Evolutionary conservation across 2,329 filamentous ascomycete species (phyloP).

Genomic region (Paraconiothyrium sp.): DNA sequence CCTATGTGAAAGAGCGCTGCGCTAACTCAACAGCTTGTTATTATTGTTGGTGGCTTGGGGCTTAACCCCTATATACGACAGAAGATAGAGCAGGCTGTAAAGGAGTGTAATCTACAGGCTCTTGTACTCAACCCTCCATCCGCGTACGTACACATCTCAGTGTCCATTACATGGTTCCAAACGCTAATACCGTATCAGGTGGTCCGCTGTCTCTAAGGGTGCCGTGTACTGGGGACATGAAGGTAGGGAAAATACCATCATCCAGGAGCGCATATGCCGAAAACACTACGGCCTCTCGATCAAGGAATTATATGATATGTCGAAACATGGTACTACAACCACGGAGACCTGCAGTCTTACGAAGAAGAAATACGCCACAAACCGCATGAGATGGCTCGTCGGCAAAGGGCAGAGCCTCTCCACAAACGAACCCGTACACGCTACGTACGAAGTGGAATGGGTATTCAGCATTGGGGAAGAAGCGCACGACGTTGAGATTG

Average conservation of each 20-base stretch:
- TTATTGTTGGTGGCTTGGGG: too few relatives aligned
- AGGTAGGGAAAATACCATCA: not conserved
- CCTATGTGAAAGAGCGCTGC: too few relatives aligned
- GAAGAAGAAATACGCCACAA: not conserved
- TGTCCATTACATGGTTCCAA: not conserved
- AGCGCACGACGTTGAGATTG: too few relatives aligned
- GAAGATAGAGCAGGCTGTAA: too few relatives aligned
- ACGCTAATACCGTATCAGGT: slow-evolving; percentile 21
- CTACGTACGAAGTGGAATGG: not conserved
- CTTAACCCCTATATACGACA: too few relatives aligned
- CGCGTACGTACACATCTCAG: not conserved
- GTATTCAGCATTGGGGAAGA: too few relatives aligned
- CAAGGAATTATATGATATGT: slow-evolving; percentile 1
- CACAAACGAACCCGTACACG: not conserved
- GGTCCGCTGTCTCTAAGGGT: slow-evolving; percentile 40
- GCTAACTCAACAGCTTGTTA: too few relatives aligned
- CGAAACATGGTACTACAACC: slow-evolving; percentile 22
- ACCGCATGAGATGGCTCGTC: slow-evolving; percentile 29
- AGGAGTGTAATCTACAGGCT: too few relatives aligned
- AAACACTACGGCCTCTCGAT: slow-evolving; percentile 22
- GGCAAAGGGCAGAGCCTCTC: slow-evolving; percentile 28
- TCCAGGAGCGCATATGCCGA: slow-evolving; percentile 33
- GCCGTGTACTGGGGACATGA: slow-evolving; percentile 36
- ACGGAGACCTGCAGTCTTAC: slow-evolving; percentile 6
- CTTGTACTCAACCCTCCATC: not conserved